A percentile compares a stretch with the other conserved stretches of the same genome.
Conservation (phyloP, 2,329 filamentous ascomycete species). For the Dothistroma septosporum region DNA sequence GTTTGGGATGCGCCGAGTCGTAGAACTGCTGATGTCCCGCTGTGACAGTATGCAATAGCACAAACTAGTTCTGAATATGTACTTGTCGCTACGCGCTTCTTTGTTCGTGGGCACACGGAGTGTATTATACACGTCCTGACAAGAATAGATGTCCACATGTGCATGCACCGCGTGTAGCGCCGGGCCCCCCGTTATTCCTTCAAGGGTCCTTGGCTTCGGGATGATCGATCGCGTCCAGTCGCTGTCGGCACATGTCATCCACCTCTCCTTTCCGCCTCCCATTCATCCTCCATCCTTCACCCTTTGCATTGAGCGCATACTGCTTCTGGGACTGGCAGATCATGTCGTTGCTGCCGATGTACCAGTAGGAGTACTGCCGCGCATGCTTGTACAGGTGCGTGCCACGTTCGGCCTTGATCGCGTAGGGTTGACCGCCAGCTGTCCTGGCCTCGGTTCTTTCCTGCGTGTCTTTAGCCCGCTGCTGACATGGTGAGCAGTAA, state of each 20-base stretch:
- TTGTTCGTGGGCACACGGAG: background rate
- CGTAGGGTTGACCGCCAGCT: background rate
- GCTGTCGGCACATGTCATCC: background rate
- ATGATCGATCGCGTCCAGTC: background rate
- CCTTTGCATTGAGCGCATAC: background rate
- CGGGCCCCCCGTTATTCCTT: background rate
- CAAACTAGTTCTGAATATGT: background rate
- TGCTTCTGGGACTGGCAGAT: background rate
- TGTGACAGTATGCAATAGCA: background rate
- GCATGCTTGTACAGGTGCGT: constrained; percentile 12
- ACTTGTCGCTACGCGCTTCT: background rate
- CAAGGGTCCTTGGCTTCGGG: background rate
- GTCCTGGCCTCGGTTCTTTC: background rate
- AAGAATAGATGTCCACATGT: background rate
- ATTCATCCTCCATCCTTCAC: background rate
- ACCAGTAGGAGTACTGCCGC: background rate
- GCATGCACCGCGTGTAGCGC: background rate
- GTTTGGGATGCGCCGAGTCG: background rate
- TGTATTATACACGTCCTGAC: background rate
- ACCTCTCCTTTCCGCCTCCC: background rate
- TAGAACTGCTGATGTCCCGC: background rate
- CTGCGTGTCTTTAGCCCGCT: background rate
- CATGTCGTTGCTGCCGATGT: background rate
- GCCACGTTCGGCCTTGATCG: background rate
- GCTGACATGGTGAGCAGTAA: constrained; percentile 13